Conservation (phyloP, 2,329 filamentous ascomycete species). For the Penicillium capsulatum region DNA sequence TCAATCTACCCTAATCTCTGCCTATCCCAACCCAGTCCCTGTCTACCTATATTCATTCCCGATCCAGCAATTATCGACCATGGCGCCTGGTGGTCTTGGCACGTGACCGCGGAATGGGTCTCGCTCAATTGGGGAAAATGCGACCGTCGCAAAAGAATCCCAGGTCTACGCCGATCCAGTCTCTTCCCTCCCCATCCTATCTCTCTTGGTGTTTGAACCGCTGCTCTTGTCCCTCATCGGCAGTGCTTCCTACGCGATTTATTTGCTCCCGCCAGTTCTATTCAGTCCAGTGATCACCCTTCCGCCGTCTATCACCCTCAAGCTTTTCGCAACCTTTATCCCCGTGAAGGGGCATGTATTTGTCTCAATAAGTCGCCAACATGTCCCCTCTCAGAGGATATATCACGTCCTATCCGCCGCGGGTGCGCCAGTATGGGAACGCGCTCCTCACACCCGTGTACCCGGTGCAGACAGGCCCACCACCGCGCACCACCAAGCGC, state of each 20-base stretch:
- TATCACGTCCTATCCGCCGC: conserved; percentile 85
- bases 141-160: conserved; percentile 26
- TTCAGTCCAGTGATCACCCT: conserved; percentile 15
- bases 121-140: conserved; percentile 32
- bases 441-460: conserved; percentile 82
- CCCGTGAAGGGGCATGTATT: conserved; percentile 35
- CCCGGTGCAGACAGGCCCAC: conserved; percentile 61
- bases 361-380: conserved; percentile 35
- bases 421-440: conserved; percentile 85
- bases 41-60: too few relatives aligned
- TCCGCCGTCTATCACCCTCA: conserved; percentile 18
- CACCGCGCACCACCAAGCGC: conserved; percentile 87
- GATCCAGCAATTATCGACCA: too few relatives aligned
- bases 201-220: conserved; percentile 1
- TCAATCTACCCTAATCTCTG: too few relatives aligned
- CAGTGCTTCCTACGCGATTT: too few relatives aligned
- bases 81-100: conserved; percentile 13
- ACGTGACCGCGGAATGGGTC: conserved; percentile 30
- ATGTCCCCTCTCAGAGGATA: conserved; percentile 73
- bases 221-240: too few relatives aligned
- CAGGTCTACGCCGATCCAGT: conserved; percentile 1
- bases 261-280: conserved; percentile 1
- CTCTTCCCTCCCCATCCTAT: background rate
- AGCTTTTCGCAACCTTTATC: conserved; percentile 19
- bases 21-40: too few relatives aligned